phyloP scores from a whole-genome alignment of 345 rosid species.

The Schrenkiella parvula region DNA sequence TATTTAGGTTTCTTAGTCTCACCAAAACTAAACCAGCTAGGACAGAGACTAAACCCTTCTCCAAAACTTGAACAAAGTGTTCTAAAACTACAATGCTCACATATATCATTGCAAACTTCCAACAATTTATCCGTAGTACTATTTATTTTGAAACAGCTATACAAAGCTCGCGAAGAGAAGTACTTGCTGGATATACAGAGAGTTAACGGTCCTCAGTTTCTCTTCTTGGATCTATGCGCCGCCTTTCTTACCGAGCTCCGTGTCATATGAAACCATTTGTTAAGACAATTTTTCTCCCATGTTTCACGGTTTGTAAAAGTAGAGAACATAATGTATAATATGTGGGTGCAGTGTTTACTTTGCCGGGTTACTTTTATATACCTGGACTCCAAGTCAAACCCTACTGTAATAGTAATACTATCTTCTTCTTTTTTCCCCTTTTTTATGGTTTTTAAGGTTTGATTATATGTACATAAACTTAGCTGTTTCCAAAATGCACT shows the following conservation, averaged over 20 bases:
- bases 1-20: neutral
- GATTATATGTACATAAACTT: constrained; percentile 23
- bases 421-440: neutral
- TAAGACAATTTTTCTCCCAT: neutral
- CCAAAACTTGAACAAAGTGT: neutral
- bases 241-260: constrained; percentile 84
- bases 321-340: constrained; percentile 12
- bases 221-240: constrained; percentile 91
- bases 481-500: neutral
- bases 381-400: constrained; percentile 30
- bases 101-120: neutral
- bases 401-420: constrained; percentile 17
- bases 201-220: constrained; percentile 81
- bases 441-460: constrained; percentile 8
- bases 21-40: neutral
- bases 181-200: constrained; percentile 86
- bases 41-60: neutral
- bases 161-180: constrained; percentile 82
- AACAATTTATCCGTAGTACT: neutral
- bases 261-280: constrained; percentile 45
- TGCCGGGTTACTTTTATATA: constrained; percentile 28
- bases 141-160: constrained; percentile 53
- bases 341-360: constrained; percentile 29
- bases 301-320: constrained; percentile 21
- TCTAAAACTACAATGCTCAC: neutral